These are phyloP conservation scores for Aegle marmelos DNA, from an alignment of 345 rosid species.

Conservation along the genomic window DNA sequence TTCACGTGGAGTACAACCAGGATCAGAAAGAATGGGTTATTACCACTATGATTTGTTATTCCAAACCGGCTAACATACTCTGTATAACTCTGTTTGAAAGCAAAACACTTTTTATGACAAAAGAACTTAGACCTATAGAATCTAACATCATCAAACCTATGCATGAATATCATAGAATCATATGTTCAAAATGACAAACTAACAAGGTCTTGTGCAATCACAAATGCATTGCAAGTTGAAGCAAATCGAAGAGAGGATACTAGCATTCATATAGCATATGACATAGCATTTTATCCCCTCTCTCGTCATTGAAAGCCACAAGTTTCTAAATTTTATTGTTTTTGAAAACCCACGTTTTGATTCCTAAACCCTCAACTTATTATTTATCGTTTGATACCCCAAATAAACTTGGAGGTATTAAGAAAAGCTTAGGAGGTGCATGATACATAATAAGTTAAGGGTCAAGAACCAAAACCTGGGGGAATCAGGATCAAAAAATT, in stretches of 20 bases:
- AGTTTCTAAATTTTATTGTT: neutral
- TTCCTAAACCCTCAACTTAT: neutral
- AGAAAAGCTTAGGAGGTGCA: neutral
- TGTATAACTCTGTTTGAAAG: neutral
- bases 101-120: neutral
- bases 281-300: neutral
- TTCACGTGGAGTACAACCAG: neutral
- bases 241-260: neutral
- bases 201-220: neutral
- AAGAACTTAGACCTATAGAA: neutral
- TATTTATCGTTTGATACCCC: neutral
- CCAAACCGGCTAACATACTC: neutral
- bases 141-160: neutral
- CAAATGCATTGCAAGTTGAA: neutral
- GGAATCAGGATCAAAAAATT: too few relatives aligned
- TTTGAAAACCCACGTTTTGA: neutral
- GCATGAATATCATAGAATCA: neutral
- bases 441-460: neutral
- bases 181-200: neutral
- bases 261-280: too few relatives aligned
- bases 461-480: neutral
- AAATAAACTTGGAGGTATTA: neutral
- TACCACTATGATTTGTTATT: neutral
- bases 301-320: neutral
- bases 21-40: conserved; percentile 1